phyloP scores from a whole-genome alignment of 805 yeast genomes.

The Wickerhamiella domercqiae region DNA sequence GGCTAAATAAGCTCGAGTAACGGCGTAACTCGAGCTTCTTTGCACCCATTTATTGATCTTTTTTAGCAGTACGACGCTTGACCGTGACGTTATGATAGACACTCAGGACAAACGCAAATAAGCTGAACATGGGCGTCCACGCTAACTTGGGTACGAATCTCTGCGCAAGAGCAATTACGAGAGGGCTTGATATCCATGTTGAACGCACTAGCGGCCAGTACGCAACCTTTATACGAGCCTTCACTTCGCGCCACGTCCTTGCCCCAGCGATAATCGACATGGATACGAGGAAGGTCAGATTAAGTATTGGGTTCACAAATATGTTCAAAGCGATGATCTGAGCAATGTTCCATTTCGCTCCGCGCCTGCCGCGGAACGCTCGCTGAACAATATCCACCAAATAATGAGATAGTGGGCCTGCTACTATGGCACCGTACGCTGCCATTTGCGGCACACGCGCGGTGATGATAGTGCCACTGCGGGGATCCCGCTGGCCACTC shows the following conservation, averaged over 20 bases:
- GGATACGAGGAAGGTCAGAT: conserved; percentile 21
- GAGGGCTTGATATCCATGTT: conserved; percentile 26
- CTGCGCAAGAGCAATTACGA: conserved; percentile 26
- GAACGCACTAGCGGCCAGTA: conserved; percentile 23
- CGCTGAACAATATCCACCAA: conserved; percentile 22
- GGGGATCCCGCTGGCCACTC: conserved; percentile 26
- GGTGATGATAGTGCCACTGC: conserved; percentile 21
- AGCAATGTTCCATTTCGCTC: conserved; percentile 13
- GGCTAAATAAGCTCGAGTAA: no score
- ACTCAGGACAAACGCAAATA: conserved; percentile 25
- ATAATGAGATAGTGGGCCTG: conserved; percentile 27
- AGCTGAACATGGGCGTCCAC: conserved; percentile 28
- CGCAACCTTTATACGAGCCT: conserved; percentile 19
- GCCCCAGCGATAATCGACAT: conserved; percentile 28
- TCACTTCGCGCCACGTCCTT: conserved; percentile 18
- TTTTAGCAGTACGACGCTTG: conserved; percentile 22
- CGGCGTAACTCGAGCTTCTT: no score
- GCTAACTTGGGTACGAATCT: conserved; percentile 25
- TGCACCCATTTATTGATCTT: no score
- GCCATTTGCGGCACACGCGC: conserved; percentile 27
- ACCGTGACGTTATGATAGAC: conserved; percentile 26
- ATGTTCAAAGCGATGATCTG: conserved; percentile 26
- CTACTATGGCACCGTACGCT: conserved; percentile 24
- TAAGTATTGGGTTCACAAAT: conserved; percentile 22
- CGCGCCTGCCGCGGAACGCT: conserved; percentile 22